Evolutionary conservation across 202 grass and related monocot species (phyloP).

Genomic region (Carex arenaria): DNA sequence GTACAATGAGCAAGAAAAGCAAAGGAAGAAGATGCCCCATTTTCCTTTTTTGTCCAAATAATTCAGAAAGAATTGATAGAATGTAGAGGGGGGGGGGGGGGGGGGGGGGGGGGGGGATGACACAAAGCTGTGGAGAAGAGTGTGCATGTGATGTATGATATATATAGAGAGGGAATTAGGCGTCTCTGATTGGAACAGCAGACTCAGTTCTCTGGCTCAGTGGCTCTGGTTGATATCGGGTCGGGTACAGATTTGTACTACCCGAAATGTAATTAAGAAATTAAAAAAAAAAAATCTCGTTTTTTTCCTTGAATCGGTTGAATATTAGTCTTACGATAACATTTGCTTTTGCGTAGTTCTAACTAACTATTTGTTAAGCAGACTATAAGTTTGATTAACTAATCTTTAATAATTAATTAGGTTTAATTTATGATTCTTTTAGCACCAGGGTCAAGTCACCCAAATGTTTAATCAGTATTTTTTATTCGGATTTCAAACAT

Average conservation of each 20-base stretch:
- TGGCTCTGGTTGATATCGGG: constrained; percentile 1
- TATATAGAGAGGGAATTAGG: constrained; percentile 25
- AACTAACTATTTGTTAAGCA: background rate
- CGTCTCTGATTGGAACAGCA: background rate
- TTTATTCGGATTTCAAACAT: too few relatives aligned
- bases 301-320: background rate
- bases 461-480: too few relatives aligned
- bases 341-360: background rate
- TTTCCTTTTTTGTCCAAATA: background rate
- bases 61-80: background rate
- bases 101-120: background rate
- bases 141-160: constrained; percentile 16
- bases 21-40: constrained; percentile 28
- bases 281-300: background rate
- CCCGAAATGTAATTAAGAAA: background rate
- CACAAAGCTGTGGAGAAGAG: background rate
- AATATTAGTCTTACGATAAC: background rate
- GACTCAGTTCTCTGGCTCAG: background rate
- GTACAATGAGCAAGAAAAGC: constrained; percentile 13
- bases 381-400: background rate
- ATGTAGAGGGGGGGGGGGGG: background rate
- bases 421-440: too few relatives aligned
- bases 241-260: background rate
- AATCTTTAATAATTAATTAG: background rate
- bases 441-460: too few relatives aligned